phyloP scores from a whole-genome alignment of 345 rosid species.

The Lagerstroemia speciosa region DNA sequence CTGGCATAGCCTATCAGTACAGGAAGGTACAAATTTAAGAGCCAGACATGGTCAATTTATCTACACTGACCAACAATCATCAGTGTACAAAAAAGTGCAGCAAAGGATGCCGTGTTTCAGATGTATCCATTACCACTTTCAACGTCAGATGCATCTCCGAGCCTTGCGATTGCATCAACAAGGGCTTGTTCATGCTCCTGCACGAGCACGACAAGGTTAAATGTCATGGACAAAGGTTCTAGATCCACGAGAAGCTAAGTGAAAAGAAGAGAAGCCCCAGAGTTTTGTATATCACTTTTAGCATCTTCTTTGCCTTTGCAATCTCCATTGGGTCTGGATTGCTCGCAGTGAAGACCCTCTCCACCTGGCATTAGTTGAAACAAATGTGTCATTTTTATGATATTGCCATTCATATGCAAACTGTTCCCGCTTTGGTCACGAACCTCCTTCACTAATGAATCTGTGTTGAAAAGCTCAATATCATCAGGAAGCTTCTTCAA shows the following conservation, averaged over 20 bases:
- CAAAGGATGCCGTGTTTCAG: slow-evolving; percentile 6
- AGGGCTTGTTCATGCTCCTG: slow-evolving; percentile 99
- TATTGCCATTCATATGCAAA: no score
- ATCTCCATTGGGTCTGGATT: slow-evolving; percentile 86
- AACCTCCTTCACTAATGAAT: slow-evolving; percentile 48
- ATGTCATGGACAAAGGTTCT: slow-evolving; percentile 6
- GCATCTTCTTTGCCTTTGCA: slow-evolving; percentile 76
- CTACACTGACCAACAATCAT: background rate
- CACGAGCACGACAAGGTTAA: slow-evolving; percentile 2
- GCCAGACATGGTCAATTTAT: background rate
- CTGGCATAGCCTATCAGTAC: no score
- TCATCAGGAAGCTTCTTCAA: slow-evolving; percentile 45
- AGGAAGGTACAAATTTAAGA: background rate
- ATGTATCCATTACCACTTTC: slow-evolving; percentile 79
- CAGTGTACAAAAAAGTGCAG: no score
- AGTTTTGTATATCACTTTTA: slow-evolving; percentile 43
- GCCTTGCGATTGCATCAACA: slow-evolving; percentile 76
- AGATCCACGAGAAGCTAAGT: background rate
- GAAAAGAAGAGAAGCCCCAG: background rate
- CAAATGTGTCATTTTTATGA: background rate
- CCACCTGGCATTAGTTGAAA: slow-evolving; percentile 39
- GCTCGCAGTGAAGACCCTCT: slow-evolving; percentile 52
- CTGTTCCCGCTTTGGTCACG: no score
- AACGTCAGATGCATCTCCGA: slow-evolving; percentile 86
- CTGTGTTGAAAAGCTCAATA: slow-evolving; percentile 78